Conservation (phyloP, 2,329 filamentous ascomycete species). For the Calcarisporium arbuscula region DNA sequence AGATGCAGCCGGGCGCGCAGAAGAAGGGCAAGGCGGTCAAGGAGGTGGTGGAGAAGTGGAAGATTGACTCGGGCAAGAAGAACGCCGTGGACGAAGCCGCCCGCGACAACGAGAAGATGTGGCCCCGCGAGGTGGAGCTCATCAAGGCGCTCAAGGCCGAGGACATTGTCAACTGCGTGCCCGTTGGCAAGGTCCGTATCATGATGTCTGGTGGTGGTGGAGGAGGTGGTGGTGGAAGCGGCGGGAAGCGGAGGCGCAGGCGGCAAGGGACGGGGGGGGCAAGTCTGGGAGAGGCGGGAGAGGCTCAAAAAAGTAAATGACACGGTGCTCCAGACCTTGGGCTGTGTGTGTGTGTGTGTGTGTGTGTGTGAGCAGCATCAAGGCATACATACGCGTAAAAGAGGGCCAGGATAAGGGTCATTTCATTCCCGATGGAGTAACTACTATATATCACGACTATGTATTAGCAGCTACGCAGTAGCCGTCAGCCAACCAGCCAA, state of each 20-base stretch:
- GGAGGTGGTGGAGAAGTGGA: slow-evolving; percentile 82
- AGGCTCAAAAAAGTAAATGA: slow-evolving; percentile 38
- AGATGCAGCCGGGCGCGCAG: slow-evolving; percentile 79
- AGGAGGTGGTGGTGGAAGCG: slow-evolving; percentile 34
- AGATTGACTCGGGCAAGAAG: slow-evolving; percentile 53
- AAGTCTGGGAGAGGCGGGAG: slow-evolving; percentile 31
- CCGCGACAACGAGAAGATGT: slow-evolving; percentile 66
- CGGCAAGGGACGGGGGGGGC: slow-evolving; percentile 12
- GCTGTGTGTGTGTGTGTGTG: neutral
- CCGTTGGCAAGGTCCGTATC: slow-evolving; percentile 72
- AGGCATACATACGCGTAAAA: no score
- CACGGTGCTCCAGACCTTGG: no score
- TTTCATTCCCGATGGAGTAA: no score
- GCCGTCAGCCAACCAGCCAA: no score
- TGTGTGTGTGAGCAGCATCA: no score
- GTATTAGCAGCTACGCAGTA: no score
- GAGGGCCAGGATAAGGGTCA: no score
- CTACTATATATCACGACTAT: no score
- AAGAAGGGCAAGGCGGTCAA: slow-evolving; percentile 95
- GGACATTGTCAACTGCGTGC: slow-evolving; percentile 74
- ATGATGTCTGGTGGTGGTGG: slow-evolving; percentile 60
- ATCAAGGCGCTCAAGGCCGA: slow-evolving; percentile 74
- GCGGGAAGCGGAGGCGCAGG: slow-evolving; percentile 26
- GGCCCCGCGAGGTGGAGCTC: slow-evolving; percentile 80
- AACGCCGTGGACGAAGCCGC: slow-evolving; percentile 54